These are phyloP conservation scores for Boechera stricta DNA, from an alignment of 345 rosid genomes.

Conservation along the genomic window DNA sequence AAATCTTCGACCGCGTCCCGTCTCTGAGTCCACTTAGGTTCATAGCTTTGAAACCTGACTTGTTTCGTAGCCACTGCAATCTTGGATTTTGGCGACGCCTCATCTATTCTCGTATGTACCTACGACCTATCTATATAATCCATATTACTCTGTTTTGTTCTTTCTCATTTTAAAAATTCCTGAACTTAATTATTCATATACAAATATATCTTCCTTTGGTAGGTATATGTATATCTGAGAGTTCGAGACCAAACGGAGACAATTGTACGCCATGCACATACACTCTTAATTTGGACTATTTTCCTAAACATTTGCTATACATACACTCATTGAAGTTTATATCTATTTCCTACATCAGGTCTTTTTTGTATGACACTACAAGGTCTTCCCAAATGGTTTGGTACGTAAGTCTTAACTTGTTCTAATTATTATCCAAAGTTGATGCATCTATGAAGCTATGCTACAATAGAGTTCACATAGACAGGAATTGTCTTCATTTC, in stretches of 20 bases:
- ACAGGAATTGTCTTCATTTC: background rate
- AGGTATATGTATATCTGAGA: too few relatives aligned
- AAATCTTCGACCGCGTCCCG: background rate
- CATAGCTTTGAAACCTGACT: conserved; percentile 25
- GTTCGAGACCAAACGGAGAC: too few relatives aligned
- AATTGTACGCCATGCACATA: too few relatives aligned
- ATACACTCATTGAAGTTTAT: background rate
- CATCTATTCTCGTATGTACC: conserved; percentile 11
- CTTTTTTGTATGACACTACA: background rate
- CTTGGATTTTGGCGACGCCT: background rate
- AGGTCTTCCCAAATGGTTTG: background rate
- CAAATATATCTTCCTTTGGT: background rate
- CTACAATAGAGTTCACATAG: background rate
- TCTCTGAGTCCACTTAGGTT: background rate
- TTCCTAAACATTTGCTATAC: too few relatives aligned
- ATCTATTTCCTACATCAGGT: background rate
- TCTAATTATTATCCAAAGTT: background rate
- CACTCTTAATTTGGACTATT: too few relatives aligned
- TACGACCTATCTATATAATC: too few relatives aligned
- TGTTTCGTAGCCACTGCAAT: conserved; percentile 20
- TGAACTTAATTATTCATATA: too few relatives aligned
- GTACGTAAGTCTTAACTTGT: background rate
- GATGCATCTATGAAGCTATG: background rate
- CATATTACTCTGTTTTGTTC: too few relatives aligned
- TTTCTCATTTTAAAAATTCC: too few relatives aligned